These are phyloP conservation scores for Colletotrichum tropicale DNA, from an alignment of 2,329 filamentous ascomycete genomes.

Conservation along the genomic window DNA sequence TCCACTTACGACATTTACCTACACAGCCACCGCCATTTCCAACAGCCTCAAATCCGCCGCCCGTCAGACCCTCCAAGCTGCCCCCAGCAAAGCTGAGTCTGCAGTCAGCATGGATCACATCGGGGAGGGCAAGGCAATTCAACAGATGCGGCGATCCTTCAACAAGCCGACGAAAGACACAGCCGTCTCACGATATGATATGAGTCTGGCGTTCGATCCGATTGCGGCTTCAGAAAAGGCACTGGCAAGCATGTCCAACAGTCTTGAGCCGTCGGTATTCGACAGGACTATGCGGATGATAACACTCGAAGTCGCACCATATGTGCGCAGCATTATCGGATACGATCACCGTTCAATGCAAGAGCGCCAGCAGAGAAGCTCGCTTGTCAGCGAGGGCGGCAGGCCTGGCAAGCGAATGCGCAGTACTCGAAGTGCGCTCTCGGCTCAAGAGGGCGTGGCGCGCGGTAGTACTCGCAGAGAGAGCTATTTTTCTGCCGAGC, in stretches of 20 bases:
- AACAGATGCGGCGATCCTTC: conserved; percentile 43
- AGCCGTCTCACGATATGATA: conserved; percentile 52
- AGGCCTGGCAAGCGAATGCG: conserved; percentile 57
- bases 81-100: not conserved
- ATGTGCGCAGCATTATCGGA: conserved; percentile 82
- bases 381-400: conserved; percentile 64
- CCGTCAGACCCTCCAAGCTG: not conserved
- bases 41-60: conserved; percentile 12
- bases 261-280: conserved; percentile 74
- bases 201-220: conserved; percentile 65
- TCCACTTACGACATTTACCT: conserved; percentile 30
- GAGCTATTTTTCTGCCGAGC: conserved; percentile 69
- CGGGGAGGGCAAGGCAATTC: conserved; percentile 35
- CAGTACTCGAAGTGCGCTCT: conserved; percentile 76
- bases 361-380: conserved; percentile 64
- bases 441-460: conserved; percentile 77
- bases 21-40: conserved; percentile 7
- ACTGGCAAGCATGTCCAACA: conserved; percentile 32
- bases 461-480: conserved; percentile 71
- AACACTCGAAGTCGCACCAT: conserved; percentile 82
- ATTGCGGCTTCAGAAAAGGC: conserved; percentile 58
- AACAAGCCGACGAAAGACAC: conserved; percentile 19
- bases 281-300: conserved; percentile 73
- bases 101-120: conserved; percentile 22
- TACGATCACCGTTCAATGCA: conserved; percentile 76